Evolutionary conservation across 352 stramenopile species (phyloP), one percentile per base, ranked within the genome.

Genomic region (Phytophthora melonis): DNA sequence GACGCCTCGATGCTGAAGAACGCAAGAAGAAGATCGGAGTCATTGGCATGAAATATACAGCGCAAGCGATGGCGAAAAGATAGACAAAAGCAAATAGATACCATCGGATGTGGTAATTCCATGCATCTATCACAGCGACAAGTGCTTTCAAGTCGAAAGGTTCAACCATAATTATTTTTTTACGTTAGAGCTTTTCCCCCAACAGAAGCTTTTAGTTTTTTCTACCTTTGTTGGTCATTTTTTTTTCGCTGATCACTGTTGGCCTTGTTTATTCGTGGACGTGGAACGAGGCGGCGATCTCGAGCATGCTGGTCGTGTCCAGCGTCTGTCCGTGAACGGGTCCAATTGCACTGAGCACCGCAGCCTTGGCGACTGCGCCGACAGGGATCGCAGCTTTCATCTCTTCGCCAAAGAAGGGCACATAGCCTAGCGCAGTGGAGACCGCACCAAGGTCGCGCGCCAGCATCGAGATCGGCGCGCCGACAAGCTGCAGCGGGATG

Each of bases 311-410:
- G 5, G 74, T 89, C 10, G 85, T 92, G 63, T 96, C 87, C 25
- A 95, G 72, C 36, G 80, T 83, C 53, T 79, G 72, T 39, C 78
- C 77, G 30, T 82, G 77, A 7, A 92, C 87, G 3, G 87, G 72
- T 6, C 88, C 88, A 57, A 96, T 93, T 0, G 89, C 89, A 70
- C 89, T 91, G 23, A 96, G 84, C 53, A 96, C 87, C 3, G 89
- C 89, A n/a, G 89, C 86, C 65, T 95, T 96, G 11, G 89, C 85
- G 14, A 96, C 88, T 0, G 84, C 81, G 41, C 59, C 74, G 25
- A 96, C 89, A 16, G 88, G 83, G 47, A 94, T 82, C 3, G 88
- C 81, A 14, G 88, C 81, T 55, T 72, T 71, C 73, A 96, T 86
- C 58, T 94, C 88, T 13, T 87, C 81, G 0, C 90, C 90, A 62